Conservation (phyloP, 345 rosid genomes). For the Murraya paniculata region DNA sequence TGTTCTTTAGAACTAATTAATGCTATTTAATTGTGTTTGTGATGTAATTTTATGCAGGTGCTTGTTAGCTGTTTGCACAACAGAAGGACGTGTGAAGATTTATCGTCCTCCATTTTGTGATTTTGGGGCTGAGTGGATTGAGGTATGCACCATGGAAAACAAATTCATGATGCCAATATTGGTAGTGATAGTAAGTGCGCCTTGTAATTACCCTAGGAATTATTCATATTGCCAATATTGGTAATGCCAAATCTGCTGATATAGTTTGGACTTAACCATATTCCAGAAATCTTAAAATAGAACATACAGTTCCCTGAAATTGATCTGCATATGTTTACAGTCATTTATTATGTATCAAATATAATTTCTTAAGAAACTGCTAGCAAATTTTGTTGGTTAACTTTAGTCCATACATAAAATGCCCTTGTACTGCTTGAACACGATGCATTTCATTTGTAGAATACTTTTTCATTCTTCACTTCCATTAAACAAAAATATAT, state of each 20-base stretch:
- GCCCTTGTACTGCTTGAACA: neutral
- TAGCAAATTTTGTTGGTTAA: neutral
- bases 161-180: neutral
- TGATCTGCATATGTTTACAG: neutral
- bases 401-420: neutral
- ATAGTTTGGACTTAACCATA: neutral
- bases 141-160: conserved; percentile 44
- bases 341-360: neutral
- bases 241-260: neutral
- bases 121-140: conserved; percentile 92
- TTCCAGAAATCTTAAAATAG: neutral
- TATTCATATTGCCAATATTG: neutral
- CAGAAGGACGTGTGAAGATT: conserved; percentile 80
- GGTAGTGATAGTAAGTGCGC: neutral
- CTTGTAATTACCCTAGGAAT: neutral
- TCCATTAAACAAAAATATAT: neutral
- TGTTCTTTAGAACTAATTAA: neutral
- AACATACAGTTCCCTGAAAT: neutral
- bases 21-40: neutral
- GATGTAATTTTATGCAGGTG: conserved; percentile 45
- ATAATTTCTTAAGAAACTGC: neutral
- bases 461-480: neutral
- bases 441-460: neutral
- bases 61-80: conserved; percentile 80
- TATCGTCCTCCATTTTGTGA: conserved; percentile 79